Conservation (phyloP, 495 filamentous ascomycete species). For the Aspergillus carlsbadensis region DNA sequence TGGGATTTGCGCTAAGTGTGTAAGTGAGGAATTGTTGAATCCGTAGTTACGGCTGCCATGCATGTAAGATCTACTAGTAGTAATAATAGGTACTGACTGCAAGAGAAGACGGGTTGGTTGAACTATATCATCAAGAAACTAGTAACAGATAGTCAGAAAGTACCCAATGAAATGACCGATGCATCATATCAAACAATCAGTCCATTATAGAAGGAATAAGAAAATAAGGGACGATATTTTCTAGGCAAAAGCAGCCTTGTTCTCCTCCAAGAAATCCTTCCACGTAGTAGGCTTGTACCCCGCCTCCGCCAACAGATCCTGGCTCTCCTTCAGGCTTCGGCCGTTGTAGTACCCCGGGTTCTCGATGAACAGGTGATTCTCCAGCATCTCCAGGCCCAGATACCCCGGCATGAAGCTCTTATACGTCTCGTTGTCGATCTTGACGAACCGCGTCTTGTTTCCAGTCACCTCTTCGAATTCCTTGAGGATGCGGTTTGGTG, state of each 20-base stretch:
- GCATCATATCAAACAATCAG: too few relatives aligned
- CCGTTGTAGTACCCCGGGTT: constrained; percentile 54
- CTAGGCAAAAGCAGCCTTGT: constrained; percentile 14
- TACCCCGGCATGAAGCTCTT: constrained; percentile 41
- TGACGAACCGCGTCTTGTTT: constrained; percentile 28
- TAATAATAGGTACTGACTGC: too few relatives aligned
- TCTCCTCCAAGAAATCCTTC: constrained; percentile 17
- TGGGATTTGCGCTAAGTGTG: too few relatives aligned
- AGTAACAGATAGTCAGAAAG: too few relatives aligned
- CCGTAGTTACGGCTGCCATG: too few relatives aligned
- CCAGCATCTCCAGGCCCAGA: constrained; percentile 48
- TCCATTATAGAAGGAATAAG: not conserved
- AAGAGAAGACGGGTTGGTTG: too few relatives aligned
- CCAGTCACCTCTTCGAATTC: constrained; percentile 50
- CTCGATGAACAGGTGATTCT: constrained; percentile 52
- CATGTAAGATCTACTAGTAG: too few relatives aligned
- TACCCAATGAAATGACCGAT: too few relatives aligned
- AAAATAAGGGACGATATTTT: not conserved
- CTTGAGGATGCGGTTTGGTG: constrained; percentile 43
- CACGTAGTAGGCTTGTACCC: constrained; percentile 10
- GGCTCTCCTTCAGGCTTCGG: constrained; percentile 2
- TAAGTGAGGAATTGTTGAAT: too few relatives aligned
- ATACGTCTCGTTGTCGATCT: constrained; percentile 48
- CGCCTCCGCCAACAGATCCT: constrained; percentile 7
- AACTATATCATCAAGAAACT: too few relatives aligned